phyloP scores from a whole-genome alignment of 1,139 yeast genomes.

The Saccharomyces pastorianus region DNA sequence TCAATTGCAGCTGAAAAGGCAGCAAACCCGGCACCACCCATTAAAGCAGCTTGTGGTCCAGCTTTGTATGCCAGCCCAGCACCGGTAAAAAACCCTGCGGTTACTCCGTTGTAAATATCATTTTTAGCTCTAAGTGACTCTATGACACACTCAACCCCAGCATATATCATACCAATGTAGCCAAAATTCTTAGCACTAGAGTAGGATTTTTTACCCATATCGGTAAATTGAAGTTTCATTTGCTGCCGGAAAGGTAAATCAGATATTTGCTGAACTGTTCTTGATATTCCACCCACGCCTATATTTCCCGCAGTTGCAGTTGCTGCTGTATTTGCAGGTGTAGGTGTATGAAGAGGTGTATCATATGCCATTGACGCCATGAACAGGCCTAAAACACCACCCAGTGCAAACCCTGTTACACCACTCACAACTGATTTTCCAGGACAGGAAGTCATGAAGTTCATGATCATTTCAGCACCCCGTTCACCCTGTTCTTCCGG shows the following conservation, averaged over 20 bases:
- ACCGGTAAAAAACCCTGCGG: slow-evolving; percentile 94
- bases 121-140: slow-evolving; percentile 76
- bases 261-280: slow-evolving; percentile 45
- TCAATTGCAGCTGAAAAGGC: slow-evolving; percentile 93
- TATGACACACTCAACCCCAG: slow-evolving; percentile 90
- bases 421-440: slow-evolving; percentile 91
- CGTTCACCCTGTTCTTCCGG: slow-evolving; percentile 90
- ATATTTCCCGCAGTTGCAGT: background rate
- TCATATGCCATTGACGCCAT: slow-evolving; percentile 75
- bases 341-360: slow-evolving; percentile 31
- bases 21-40: slow-evolving; percentile 97
- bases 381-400: slow-evolving; percentile 92
- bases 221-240: slow-evolving; percentile 81
- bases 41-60: slow-evolving; percentile 85
- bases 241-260: slow-evolving; percentile 90
- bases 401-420: slow-evolving; percentile 87
- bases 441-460: slow-evolving; percentile 87
- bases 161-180: slow-evolving; percentile 83
- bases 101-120: slow-evolving; percentile 84
- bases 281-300: slow-evolving; percentile 8
- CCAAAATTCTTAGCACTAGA: slow-evolving; percentile 92
- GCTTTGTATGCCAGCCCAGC: slow-evolving; percentile 89
- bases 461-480: slow-evolving; percentile 80
- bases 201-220: slow-evolving; percentile 84
- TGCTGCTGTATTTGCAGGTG: slow-evolving; percentile 33